Conservation (phyloP, 495 filamentous ascomycete species). For the Penicillium ucsense region DNA sequence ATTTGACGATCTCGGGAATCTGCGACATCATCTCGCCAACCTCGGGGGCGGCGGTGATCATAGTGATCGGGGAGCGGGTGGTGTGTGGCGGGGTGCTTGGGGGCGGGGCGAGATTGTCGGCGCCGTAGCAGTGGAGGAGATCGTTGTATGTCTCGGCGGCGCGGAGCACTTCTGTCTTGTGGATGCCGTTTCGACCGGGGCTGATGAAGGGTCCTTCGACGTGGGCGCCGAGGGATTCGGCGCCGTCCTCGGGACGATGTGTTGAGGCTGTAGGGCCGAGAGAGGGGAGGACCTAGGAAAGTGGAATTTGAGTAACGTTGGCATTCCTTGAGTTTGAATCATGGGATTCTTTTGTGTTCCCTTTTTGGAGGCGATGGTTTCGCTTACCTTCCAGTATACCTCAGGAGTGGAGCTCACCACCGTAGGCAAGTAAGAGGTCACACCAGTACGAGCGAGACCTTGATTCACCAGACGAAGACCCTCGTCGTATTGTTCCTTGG, state of each 20-base stretch:
- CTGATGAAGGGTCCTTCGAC: constrained; percentile 77
- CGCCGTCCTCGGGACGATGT: constrained; percentile 45
- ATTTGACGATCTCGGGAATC: constrained; percentile 48
- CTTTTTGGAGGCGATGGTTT: not conserved
- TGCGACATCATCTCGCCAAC: constrained; percentile 49
- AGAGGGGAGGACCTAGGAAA: constrained; percentile 51
- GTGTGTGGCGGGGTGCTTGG: not conserved
- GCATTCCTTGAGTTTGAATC: not conserved
- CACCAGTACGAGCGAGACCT: constrained; percentile 60
- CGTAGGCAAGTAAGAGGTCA: constrained; percentile 77
- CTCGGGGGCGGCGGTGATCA: constrained; percentile 78
- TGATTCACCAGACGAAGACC: constrained; percentile 57
- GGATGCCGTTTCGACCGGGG: constrained; percentile 60
- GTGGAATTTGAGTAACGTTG: not conserved
- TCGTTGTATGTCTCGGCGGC: constrained; percentile 41
- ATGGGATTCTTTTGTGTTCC: not conserved
- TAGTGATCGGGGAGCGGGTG: constrained; percentile 42
- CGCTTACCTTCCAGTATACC: constrained; percentile 53
- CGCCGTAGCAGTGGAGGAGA: constrained; percentile 60
- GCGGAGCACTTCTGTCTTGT: constrained; percentile 57
- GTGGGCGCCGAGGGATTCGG: constrained; percentile 76
- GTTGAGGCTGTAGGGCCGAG: constrained; percentile 54
- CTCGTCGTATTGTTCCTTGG: constrained; percentile 52
- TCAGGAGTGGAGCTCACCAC: constrained; percentile 54
- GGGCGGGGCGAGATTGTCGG: constrained; percentile 39